Base-by-base conservation (phyloP, 2,329 filamentous ascomycete genomes). In the Monilinia fructigena region DNA sequence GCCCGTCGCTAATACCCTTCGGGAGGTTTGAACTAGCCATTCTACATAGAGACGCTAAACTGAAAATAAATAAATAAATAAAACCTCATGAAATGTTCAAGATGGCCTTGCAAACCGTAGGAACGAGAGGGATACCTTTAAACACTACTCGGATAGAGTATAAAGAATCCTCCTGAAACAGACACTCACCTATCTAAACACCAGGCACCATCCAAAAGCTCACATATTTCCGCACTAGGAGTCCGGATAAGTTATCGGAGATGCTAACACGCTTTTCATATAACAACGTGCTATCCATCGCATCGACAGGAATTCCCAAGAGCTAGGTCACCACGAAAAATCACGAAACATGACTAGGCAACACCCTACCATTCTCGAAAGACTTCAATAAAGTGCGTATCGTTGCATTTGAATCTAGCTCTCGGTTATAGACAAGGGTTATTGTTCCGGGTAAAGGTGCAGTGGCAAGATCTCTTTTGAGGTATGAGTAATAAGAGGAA, bases 361-460 rank as follows among this genome's bases (percentile, higher is more conserved):
- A 54, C 5, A 12, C 40, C 16, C 35, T 63, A 28, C 31, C 55
- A 31, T 3, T 23, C 11, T 28, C 60, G 16, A 40, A 52, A 52
- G n/a, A 48, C 14, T 63, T 63, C 23, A 48, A 54, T 31, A 63
- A 54, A 52, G 12, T 48, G 14, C 31, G 60, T 11, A 63, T 63
- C 7, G 53, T 42, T 48, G 42, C 48, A n/a, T 63, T 63, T 40
- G 48, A 47, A 14, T 54, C 42, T 40, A 54, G 50, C 23, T 54
- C 48, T 40, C 14, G 35, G 10, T 0, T 40, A 10, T n/a, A 12
- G 35, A 63, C 2, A 38, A 6, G 14, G 50, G 35, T 2, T 53
- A 53, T 23, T 38, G 42, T 18, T 52, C 42, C 18, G 59, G 59
- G 23, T 53, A 12, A 40, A n/a, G 11, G 59, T 16, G 8, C 54